Conservation (phyloP, 2,329 filamentous ascomycete genomes). For the Colletotrichum lentis region DNA sequence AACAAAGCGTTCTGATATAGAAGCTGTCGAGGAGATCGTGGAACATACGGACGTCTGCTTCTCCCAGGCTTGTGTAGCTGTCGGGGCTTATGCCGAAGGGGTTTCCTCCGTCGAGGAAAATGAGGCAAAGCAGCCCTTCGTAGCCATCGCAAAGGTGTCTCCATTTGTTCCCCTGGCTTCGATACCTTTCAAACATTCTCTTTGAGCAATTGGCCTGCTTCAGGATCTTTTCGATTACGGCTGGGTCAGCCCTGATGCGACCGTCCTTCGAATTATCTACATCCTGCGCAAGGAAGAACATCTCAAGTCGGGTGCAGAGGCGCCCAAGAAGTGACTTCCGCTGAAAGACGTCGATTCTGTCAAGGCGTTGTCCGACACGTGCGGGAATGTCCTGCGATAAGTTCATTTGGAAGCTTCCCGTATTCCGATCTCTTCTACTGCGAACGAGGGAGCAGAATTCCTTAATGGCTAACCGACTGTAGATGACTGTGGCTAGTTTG, state of each 20-base stretch:
- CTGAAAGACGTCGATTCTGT: neutral
- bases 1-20: neutral
- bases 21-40: neutral
- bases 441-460: no score
- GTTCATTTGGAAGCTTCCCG: no score
- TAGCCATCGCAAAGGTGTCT: neutral
- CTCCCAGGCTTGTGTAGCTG: neutral
- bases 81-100: neutral
- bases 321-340: neutral
- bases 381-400: neutral
- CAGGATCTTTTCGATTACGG: neutral
- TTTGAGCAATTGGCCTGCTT: neutral
- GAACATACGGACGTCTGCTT: neutral
- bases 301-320: neutral
- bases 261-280: neutral
- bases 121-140: neutral
- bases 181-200: neutral
- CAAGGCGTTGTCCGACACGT: neutral
- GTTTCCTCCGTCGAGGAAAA: neutral
- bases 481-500: no score
- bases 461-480: no score
- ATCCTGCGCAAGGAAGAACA: neutral
- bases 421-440: neutral
- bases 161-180: neutral
- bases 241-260: neutral